Evolutionary conservation across 2,329 filamentous ascomycete genomes (phyloP), one percentile per base, ranked within the genome.

Genomic region (Phyllosticta citrichinensis): DNA sequence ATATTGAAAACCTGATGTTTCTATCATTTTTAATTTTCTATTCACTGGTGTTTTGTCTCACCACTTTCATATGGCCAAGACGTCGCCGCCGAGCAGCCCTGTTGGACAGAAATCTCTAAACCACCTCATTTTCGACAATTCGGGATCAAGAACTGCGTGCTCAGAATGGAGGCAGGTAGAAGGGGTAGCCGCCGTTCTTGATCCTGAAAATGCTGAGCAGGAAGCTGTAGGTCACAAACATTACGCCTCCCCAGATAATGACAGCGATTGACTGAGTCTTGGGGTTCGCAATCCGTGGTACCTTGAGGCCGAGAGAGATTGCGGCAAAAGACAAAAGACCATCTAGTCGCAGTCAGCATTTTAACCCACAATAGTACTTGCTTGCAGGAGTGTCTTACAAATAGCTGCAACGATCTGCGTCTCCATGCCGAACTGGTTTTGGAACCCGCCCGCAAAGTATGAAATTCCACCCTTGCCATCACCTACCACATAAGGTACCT

Each of bases 141-240:
- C 27, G 6, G 5, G 27, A 30, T 30, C 22, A 30, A 30, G 27
- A 30, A 30, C 17, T n/a, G 40, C 6, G 40, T n/a, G 54, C 56
- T 62, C 80, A 87, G 75, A 99, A 97, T 11, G 94, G 94, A 60
- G 94, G 94, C 64, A 99, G 81, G 70, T 86, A 91, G 77, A 97
- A 97, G 17, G 92, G 92, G 76, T 99, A 99, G 24, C 91, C 91
- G 35, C 86, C 86, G 72, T 97, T 99, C 86, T 99, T 99, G 68
- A 88, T 80, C 68, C 92, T 86, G 83, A 99, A 99, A 64, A 96
- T 81, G 75, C 89, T 97, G 66, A 99, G 83, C 65, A 99, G 80
- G 77, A 96, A 94, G 78, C 92, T 96, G 80, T 97, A 97, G 76
- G 91, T 85, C 65, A 88, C 76, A 67, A 96, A 86, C 61, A 97